Percentiles rank a stretch among this genome's conserved stretches.
Conservation (phyloP, 129 eudicot species). For the Pseudognaphalium luteoalbum region DNA sequence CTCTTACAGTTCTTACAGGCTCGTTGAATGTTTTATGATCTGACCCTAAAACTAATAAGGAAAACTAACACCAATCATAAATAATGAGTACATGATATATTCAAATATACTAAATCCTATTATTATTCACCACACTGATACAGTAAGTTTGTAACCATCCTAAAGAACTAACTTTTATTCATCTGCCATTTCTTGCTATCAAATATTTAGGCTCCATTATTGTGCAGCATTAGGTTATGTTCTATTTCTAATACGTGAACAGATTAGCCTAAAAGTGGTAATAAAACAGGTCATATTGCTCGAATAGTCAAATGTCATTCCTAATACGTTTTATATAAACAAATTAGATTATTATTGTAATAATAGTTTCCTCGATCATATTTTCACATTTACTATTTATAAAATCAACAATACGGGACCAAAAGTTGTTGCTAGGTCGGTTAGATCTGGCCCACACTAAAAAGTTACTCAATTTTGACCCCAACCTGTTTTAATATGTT, state of each 20-base stretch:
- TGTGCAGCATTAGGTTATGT: background rate
- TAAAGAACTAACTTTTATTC: background rate
- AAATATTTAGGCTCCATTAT: background rate
- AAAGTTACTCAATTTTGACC: background rate
- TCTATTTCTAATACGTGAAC: background rate
- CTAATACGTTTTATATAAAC: no score
- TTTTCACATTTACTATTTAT: no score
- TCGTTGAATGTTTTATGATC: background rate
- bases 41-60: background rate
- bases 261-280: background rate
- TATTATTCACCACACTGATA: background rate
- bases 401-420: no score
- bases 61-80: background rate
- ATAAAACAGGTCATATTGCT: background rate
- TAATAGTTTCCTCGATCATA: no score
- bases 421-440: background rate
- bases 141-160: background rate
- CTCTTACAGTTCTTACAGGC: background rate
- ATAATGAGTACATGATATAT: no score
- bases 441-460: background rate
- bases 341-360: background rate
- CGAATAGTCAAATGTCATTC: background rate
- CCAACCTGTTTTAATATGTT: background rate
- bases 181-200: no score
- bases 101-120: no score